A percentile compares a stretch with the other conserved stretches of the same genome.
Conservation (phyloP, 129 eudicot genomes). For the Smallanthus sonchifolius region DNA sequence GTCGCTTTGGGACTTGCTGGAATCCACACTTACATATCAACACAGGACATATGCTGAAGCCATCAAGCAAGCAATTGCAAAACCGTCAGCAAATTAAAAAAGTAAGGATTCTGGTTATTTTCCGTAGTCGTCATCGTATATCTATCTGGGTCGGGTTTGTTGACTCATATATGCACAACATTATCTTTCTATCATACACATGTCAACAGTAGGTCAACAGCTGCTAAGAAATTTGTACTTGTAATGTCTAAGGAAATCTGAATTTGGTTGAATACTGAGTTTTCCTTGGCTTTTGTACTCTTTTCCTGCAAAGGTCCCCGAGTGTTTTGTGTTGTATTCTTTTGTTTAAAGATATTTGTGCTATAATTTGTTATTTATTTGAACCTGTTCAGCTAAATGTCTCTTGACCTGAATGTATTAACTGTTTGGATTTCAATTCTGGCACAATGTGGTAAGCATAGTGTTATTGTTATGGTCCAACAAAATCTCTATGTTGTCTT, state of each 20-base stretch:
- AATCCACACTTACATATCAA: slow-evolving; percentile 91
- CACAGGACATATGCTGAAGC: slow-evolving; percentile 98
- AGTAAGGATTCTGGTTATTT: slow-evolving; percentile 15
- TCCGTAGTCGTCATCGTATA: slow-evolving; percentile 9
- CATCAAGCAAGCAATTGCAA: slow-evolving; percentile 72
- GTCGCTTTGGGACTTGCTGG: slow-evolving; percentile 93
- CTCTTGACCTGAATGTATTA: background rate
- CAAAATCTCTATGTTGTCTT: no score
- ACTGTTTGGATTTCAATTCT: background rate
- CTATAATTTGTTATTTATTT: slow-evolving; percentile 7
- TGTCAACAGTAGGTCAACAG: background rate
- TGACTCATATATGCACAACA: background rate
- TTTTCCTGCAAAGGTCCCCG: background rate
- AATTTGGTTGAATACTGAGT: background rate
- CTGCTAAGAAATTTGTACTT: slow-evolving; percentile 2
- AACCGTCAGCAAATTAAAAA: slow-evolving; percentile 58
- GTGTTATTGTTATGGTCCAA: no score
- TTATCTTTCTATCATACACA: background rate
- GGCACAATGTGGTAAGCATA: background rate
- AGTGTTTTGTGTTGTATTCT: slow-evolving; percentile 11
- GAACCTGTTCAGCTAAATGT: background rate
- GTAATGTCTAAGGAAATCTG: background rate
- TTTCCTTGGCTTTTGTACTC: background rate
- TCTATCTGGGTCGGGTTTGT: slow-evolving; percentile 15
- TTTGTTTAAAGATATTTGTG: slow-evolving; percentile 3